Conservation (phyloP, 345 rosid genomes). For the Rhizophora mangle region DNA sequence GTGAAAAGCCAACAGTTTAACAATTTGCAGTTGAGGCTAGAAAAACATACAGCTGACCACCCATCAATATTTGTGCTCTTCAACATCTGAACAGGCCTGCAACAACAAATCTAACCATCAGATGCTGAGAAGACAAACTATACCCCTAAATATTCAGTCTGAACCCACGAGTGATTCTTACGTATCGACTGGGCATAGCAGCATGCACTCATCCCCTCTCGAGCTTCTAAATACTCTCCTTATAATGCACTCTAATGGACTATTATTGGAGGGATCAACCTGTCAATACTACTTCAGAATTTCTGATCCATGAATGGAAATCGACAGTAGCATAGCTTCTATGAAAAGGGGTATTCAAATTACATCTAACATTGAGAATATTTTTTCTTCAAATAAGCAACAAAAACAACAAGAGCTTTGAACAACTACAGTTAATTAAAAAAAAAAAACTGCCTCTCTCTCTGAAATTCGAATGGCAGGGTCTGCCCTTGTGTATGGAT, state of each 20-base stretch:
- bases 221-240: conserved; percentile 83
- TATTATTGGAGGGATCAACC: conserved; percentile 71
- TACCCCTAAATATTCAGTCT: background rate
- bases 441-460: too few relatives aligned
- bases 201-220: conserved; percentile 78
- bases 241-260: conserved; percentile 74
- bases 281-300: conserved; percentile 27
- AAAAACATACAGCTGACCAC: conserved; percentile 87
- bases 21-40: background rate
- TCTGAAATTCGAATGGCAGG: too few relatives aligned
- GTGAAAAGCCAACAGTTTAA: background rate
- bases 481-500: too few relatives aligned
- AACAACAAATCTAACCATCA: conserved; percentile 24
- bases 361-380: too few relatives aligned
- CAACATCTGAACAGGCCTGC: conserved; percentile 90
- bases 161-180: conserved; percentile 27
- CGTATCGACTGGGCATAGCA: conserved; percentile 89
- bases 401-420: too few relatives aligned
- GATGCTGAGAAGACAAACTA: conserved; percentile 5
- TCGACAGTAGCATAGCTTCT: background rate
- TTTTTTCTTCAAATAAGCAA: background rate
- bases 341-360: too few relatives aligned
- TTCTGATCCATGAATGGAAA: background rate
- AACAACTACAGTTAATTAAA: too few relatives aligned
- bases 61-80: conserved; percentile 81